Evolutionary conservation across 2,329 filamentous ascomycete species (phyloP).

Genomic region (Hymenoscyphus scutula): DNA sequence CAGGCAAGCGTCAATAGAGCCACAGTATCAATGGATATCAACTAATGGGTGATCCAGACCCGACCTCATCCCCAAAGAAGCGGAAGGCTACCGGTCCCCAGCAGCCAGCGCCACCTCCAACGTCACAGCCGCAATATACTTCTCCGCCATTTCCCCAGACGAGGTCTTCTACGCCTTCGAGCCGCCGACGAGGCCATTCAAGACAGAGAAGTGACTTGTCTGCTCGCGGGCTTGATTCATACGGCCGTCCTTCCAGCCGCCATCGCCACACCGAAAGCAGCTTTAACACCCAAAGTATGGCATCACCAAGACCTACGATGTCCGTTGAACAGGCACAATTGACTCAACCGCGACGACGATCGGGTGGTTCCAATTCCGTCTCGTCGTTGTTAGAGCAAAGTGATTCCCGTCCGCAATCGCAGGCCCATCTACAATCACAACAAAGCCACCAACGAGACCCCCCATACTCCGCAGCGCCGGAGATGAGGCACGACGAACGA

Average conservation of each 20-base stretch:
- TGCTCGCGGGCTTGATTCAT: conserved; percentile 34
- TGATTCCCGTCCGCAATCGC: conserved; percentile 27
- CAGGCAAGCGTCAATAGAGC: conserved; percentile 59
- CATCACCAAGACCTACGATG: conserved; percentile 24
- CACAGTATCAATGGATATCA: conserved; percentile 40
- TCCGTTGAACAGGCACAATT: conserved; percentile 15
- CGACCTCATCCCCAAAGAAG: conserved; percentile 78
- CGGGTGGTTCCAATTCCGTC: conserved; percentile 32
- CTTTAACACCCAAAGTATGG: conserved; percentile 25
- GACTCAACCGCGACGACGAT: conserved; percentile 27
- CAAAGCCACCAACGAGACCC: conserved; percentile 23
- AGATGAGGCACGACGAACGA: conserved; percentile 33
- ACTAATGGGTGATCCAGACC: conserved; percentile 46
- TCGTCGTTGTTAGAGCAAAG: conserved; percentile 34
- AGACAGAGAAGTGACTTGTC: conserved; percentile 63
- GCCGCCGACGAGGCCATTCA: conserved; percentile 58
- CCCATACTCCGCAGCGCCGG: conserved; percentile 31
- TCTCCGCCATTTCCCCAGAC: conserved; percentile 57
- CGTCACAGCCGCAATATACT: conserved; percentile 45
- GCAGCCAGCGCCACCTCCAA: conserved; percentile 46
- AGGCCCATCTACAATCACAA: conserved; percentile 24
- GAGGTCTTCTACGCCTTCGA: conserved; percentile 50
- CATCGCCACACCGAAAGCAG: conserved; percentile 34
- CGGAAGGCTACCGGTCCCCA: conserved; percentile 68
- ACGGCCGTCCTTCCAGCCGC: conserved; percentile 43